Percentiles rank a stretch among this genome's conserved stretches.
Conservation (phyloP, 345 rosid species). For the Diplotaxis tenuifolia region DNA sequence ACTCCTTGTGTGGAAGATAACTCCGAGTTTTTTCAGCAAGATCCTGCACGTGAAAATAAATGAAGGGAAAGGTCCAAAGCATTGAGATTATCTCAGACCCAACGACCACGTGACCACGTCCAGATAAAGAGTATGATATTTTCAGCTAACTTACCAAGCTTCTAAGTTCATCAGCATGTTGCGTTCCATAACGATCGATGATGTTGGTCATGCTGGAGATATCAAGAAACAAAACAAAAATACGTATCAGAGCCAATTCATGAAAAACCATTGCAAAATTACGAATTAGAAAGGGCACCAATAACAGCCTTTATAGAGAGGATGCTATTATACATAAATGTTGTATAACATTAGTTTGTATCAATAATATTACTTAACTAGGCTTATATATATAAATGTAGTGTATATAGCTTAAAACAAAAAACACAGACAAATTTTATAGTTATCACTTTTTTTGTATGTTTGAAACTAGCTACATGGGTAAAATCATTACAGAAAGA, state of each 20-base stretch:
- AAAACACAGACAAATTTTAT: no score
- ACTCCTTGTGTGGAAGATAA: conserved; percentile 24
- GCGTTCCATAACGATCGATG: conserved; percentile 16
- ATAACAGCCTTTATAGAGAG: neutral
- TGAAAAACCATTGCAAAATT: neutral
- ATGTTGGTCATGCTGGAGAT: conserved; percentile 30
- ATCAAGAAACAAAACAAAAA: conserved; percentile 5
- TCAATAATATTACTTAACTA: neutral
- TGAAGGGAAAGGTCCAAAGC: neutral
- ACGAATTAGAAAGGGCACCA: neutral
- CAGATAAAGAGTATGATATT: neutral
- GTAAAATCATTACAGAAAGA: neutral
- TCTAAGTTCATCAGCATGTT: conserved; percentile 25
- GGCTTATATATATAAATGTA: no score
- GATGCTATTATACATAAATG: neutral
- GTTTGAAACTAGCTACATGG: neutral
- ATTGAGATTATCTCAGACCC: neutral
- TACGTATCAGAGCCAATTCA: neutral
- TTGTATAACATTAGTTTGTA: neutral
- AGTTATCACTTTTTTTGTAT: no score
- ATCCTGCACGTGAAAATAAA: conserved; percentile 15
- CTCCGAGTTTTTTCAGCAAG: neutral
- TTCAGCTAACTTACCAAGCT: conserved; percentile 31
- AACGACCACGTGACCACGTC: neutral
- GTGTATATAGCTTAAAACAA: neutral